phyloP scores from a whole-genome alignment of 306 rosid genomes.

The apple (Malus domestica) region ASM211411v1 NC_041805.1:8431001-8431500 shows the following conservation, averaged over 20 bases:
- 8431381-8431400: background rate
- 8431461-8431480: background rate
- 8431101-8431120: conserved; percentile 44
- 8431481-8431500: no score
- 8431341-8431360: background rate
- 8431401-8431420: background rate
- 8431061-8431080: conserved; percentile 17
- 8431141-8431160: conserved; percentile 33
- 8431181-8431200: background rate
- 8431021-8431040: conserved; percentile 30
- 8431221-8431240: background rate
- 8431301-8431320: background rate
- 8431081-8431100: conserved; percentile 26
- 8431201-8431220: background rate
- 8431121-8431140: conserved; percentile 38
- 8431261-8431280: background rate
- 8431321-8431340: background rate
- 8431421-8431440: background rate
- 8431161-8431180: background rate
- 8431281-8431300: background rate
- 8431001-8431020: conserved; percentile 28
- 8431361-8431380: background rate
- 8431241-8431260: background rate
- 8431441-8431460: background rate
- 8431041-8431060: conserved; percentile 27